phyloP scores from a whole-genome alignment of 225 moss, liverwort and hornwort genomes.

The Lunularia cruciata region DNA sequence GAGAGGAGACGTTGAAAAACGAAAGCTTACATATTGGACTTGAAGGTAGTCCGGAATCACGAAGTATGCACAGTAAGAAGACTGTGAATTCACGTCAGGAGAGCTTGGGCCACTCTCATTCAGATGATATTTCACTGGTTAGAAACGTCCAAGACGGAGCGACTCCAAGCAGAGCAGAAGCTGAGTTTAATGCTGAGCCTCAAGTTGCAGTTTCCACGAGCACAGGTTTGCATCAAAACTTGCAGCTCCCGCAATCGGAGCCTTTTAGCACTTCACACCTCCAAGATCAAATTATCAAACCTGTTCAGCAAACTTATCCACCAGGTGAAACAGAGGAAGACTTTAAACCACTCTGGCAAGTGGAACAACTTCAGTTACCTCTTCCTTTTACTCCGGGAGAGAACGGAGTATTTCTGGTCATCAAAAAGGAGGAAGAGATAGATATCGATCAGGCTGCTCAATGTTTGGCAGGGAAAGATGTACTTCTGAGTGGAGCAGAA shows the following conservation, averaged over 20 bases:
- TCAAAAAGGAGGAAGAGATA: slow-evolving; percentile 15
- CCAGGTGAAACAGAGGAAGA: slow-evolving; percentile 17
- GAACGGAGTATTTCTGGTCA: slow-evolving; percentile 19
- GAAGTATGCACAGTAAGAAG: slow-evolving; percentile 20
- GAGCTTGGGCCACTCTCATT: neutral
- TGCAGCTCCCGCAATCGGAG: neutral
- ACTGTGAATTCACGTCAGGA: neutral
- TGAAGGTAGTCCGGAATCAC: slow-evolving; percentile 17
- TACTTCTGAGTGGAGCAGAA: slow-evolving; percentile 33
- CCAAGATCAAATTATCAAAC: neutral
- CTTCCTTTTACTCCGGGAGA: slow-evolving; percentile 22
- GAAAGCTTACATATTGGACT: slow-evolving; percentile 12
- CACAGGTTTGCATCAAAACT: slow-evolving; percentile 6
- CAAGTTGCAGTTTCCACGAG: slow-evolving; percentile 9
- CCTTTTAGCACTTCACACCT: slow-evolving; percentile 7
- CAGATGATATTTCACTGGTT: slow-evolving; percentile 11
- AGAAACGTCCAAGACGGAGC: slow-evolving; percentile 19
- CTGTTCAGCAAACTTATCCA: slow-evolving; percentile 1
- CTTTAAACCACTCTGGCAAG: slow-evolving; percentile 14
- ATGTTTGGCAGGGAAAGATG: slow-evolving; percentile 19
- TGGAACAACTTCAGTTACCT: slow-evolving; percentile 9
- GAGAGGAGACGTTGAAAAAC: slow-evolving; percentile 10
- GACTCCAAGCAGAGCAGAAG: slow-evolving; percentile 9
- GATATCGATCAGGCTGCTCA: slow-evolving; percentile 8
- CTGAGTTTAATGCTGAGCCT: slow-evolving; percentile 9